Evolutionary conservation across 116 monocot species (phyloP), one percentile per base, ranked within the genome.

Genomic region (Zostera marina): DNA sequence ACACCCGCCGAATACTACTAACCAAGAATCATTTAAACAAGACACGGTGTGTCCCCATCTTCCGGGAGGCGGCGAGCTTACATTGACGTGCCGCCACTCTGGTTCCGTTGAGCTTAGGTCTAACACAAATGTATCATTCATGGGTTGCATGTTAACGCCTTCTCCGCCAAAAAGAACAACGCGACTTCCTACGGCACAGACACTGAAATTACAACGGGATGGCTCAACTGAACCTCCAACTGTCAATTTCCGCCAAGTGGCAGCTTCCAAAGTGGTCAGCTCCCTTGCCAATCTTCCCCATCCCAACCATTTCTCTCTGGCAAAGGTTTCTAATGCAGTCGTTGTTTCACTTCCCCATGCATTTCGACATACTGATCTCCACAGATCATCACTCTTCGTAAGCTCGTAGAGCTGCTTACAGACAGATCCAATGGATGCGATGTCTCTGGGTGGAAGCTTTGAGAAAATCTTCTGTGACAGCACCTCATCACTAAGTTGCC

Each of bases 111-210:
- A 67, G 48, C 68, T 77, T n/a, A 88, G 62, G 65, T 88, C 77
- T 58, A 90, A 66, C 44, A 84, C 84, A 66, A 90, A 90, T 2
- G 84, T 90, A 49, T 90, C 89, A 63, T 81, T 84, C 84, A 90
- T 84, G 3, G 89, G 89, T 65, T 90, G 89, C 89, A 85, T 85
- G 60, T 80, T 77, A 8, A 85, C 72, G 23, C 84, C 84, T 61
- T 85, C 84, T 3, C 84, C 84, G 20, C 84, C 80, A 64, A 80
- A 85, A 15, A 80, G 72, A 22, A 85, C 84, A 51, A 80, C 77
- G 8, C 84, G 68, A 41, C 70, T 84, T 4, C 80, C 84, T 53
- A 77, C 84, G 55, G 84, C 84, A 60, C 84, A 80, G 11, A 80
- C 84, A 64, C 84, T 75, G 61, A 85, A 85, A 47, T 85, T 80